These are phyloP conservation scores for Penicillium canariense DNA, from an alignment of 495 filamentous ascomycete species.

Conservation along the genomic window DNA sequence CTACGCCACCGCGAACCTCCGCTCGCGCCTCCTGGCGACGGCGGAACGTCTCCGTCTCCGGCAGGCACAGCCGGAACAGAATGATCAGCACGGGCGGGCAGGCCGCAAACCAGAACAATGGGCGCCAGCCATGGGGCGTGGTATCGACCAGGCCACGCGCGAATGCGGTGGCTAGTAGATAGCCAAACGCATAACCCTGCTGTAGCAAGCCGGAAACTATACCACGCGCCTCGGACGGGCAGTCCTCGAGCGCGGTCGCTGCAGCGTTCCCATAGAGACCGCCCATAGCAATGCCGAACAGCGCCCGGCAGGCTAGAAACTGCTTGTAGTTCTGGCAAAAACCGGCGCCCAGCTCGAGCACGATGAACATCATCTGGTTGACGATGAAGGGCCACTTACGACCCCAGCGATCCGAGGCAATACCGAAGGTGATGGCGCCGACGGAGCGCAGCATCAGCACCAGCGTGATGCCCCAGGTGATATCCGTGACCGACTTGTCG, in stretches of 20 bases:
- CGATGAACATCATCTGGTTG: constrained; percentile 79
- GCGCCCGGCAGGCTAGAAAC: constrained; percentile 75
- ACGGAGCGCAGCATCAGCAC: constrained; percentile 84
- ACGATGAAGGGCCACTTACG: constrained; percentile 86
- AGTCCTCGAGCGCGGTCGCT: constrained; percentile 82
- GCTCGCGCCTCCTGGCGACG: constrained; percentile 61
- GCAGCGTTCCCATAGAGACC: constrained; percentile 86
- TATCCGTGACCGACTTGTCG: constrained; percentile 64
- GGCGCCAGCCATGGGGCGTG: constrained; percentile 72
- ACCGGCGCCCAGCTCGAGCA: constrained; percentile 75
- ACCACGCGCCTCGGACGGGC: constrained; percentile 69
- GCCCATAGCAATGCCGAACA: constrained; percentile 91
- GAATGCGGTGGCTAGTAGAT: constrained; percentile 76
- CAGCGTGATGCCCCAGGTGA: constrained; percentile 88
- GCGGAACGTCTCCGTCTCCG: constrained; percentile 69
- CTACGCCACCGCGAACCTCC: constrained; percentile 40
- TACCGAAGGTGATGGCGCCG: constrained; percentile 86
- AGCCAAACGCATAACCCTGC: constrained; percentile 88
- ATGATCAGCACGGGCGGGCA: constrained; percentile 80
- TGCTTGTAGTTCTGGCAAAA: constrained; percentile 75
- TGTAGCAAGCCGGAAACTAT: constrained; percentile 80
- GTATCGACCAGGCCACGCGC: constrained; percentile 69
- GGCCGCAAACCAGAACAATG: constrained; percentile 85
- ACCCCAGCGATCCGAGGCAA: constrained; percentile 79
- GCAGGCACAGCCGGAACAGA: constrained; percentile 68